Evolutionary conservation across 148 eudicot genomes (phyloP).

Genomic region (Rheum nobile): DNA sequence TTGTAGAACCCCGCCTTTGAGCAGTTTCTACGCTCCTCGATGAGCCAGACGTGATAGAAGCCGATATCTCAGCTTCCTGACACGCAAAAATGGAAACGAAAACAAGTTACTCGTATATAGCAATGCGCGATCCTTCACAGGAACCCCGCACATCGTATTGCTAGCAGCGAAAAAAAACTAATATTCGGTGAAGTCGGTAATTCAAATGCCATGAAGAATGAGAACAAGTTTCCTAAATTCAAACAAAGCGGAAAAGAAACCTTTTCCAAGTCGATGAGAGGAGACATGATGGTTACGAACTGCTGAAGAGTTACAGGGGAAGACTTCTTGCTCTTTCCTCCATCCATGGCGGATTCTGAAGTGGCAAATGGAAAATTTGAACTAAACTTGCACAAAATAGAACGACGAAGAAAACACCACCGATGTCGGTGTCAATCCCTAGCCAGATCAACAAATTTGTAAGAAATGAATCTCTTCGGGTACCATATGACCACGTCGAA

Average conservation of each 20-base stretch:
- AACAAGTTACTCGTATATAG: background rate
- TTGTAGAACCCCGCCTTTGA: constrained; percentile 75
- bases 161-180: background rate
- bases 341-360: constrained; percentile 25
- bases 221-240: background rate
- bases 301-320: constrained; percentile 48
- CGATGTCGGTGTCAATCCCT: too few species aligned
- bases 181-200: background rate
- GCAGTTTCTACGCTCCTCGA: constrained; percentile 70
- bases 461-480: too few species aligned
- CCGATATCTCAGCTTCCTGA: too few species aligned
- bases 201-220: background rate
- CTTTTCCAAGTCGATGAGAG: constrained; percentile 88
- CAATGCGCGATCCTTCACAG: background rate
- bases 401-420: too few species aligned
- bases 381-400: too few species aligned
- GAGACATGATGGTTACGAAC: constrained; percentile 71
- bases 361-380: too few species aligned
- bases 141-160: constrained; percentile 2
- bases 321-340: constrained; percentile 25
- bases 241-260: constrained; percentile 17
- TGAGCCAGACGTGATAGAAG: constrained; percentile 53
- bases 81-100: constrained; percentile 9
- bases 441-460: too few species aligned
- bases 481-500: too few species aligned